Evolutionary conservation across 169 alveolate species (phyloP).

Genomic region (Plasmodium vivax): DNA sequence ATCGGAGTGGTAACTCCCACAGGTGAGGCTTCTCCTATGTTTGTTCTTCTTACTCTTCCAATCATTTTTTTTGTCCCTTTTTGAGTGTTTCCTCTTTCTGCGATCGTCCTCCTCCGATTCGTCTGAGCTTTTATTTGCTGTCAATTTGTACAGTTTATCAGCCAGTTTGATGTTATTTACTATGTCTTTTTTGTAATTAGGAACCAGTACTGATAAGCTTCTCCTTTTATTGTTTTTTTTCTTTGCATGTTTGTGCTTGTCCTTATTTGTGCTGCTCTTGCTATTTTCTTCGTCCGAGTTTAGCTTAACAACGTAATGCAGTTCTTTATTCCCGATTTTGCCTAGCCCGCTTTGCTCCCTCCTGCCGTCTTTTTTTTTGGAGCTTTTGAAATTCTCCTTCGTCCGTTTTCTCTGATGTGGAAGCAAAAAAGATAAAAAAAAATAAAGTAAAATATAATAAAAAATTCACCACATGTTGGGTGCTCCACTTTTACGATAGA

Average conservation of each 20-base stretch:
- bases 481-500: background rate
- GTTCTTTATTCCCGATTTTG: background rate
- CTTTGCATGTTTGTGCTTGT: conserved; percentile 16
- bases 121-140: background rate
- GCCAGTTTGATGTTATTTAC: conserved; percentile 54
- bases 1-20: conserved; percentile 38
- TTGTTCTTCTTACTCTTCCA: conserved; percentile 4
- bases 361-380: conserved; percentile 1
- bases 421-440: background rate
- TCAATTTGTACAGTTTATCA: conserved; percentile 30
- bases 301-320: background rate
- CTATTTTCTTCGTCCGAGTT: conserved; percentile 1
- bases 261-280: conserved; percentile 10
- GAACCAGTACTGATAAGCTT: conserved; percentile 26
- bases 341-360: background rate
- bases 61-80: conserved; percentile 5
- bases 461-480: background rate
- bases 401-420: background rate
- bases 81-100: background rate
- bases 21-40: conserved; percentile 62
- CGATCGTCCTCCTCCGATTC: conserved; percentile 29
- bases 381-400: conserved; percentile 9
- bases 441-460: background rate
- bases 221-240: conserved; percentile 48
- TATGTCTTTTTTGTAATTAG: conserved; percentile 57